phyloP scores from a whole-genome alignment of 2,329 filamentous ascomycete genomes.

The Colletotrichum sansevieriae region DNA sequence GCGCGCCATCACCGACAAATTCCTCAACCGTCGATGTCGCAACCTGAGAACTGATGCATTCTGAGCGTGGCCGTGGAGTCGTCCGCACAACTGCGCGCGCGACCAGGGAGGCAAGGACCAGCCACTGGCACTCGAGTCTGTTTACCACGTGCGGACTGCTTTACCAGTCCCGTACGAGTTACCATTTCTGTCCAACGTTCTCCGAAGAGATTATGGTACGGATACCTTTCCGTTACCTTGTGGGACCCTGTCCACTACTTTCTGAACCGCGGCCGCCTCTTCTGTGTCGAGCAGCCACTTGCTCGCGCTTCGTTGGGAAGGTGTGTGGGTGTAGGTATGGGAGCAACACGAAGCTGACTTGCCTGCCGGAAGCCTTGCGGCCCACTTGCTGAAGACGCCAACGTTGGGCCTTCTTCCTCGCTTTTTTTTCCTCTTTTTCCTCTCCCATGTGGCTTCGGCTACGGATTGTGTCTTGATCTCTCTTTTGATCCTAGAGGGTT shows the following conservation, averaged over 20 bases:
- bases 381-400: background rate
- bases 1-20: background rate
- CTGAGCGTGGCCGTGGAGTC: conserved; percentile 3
- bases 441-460: too few relatives aligned
- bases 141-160: conserved; percentile 1
- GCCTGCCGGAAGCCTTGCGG: conserved; percentile 6
- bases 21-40: background rate
- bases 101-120: background rate
- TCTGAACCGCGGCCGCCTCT: background rate
- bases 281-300: conserved; percentile 11
- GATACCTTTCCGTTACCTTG: background rate
- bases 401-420: too few relatives aligned
- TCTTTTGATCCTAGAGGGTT: background rate
- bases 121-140: background rate
- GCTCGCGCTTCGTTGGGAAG: conserved; percentile 3
- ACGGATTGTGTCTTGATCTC: background rate
- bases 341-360: conserved; percentile 17
- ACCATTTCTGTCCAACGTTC: background rate
- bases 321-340: background rate
- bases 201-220: background rate
- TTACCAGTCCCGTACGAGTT: background rate
- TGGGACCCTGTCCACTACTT: background rate
- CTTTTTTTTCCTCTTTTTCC: background rate
- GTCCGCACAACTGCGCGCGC: conserved; percentile 9
- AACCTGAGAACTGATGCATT: conserved; percentile 1